Evolutionary conservation across 192 early-diverging fungal species (phyloP), one percentile per base, ranked within the genome.

Genomic region (Gryganskiella cystojenkinii): DNA sequence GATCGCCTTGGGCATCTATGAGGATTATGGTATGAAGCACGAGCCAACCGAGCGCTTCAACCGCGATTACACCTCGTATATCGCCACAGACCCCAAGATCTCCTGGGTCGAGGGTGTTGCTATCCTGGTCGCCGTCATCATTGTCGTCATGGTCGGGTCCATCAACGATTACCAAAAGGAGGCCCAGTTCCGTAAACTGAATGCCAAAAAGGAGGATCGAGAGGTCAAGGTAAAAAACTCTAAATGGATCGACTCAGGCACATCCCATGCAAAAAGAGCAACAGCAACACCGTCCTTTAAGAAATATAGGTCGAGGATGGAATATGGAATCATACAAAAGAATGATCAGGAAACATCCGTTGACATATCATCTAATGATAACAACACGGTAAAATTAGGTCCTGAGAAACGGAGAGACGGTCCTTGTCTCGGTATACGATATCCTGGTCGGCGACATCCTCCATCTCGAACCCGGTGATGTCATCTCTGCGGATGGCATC

Each of bases 391-490:
- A n/a, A n/a, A n/a, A 25, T 50, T 72, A 86, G 84, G 88, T 92
- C 37, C 84, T 90, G 10, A 88, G 98, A 46, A 88, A 90, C 56
- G 93, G 91, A 3, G 82, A 83, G 34, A 90, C 84, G 58, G 64
- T 81, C 22, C 66, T 93, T 25, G 78, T 99, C 3, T 93, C 93
- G 2, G 89, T 92, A 15, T 85, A 87, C 67, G 90, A 93, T 64
- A 79, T 99, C 1, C 81, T 95, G 43, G 95, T 97, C 14, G 98
- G 98, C 24, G 98, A 99, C 71, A 85, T 99, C 43, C 74, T 93
- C 60, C 79, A 90, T 44, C 70, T 99, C 7, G 92, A 96, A 74
- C 93, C 94, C 4, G 98, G 98, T 43, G 98, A 98, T 76, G 91
- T 99, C 27, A 83, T 97, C 47, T 88, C 95, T 40, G 95, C 92